Evolutionary conservation across 352 stramenopile genomes (phyloP).

Genomic region (Phytopythium sindhum): DNA sequence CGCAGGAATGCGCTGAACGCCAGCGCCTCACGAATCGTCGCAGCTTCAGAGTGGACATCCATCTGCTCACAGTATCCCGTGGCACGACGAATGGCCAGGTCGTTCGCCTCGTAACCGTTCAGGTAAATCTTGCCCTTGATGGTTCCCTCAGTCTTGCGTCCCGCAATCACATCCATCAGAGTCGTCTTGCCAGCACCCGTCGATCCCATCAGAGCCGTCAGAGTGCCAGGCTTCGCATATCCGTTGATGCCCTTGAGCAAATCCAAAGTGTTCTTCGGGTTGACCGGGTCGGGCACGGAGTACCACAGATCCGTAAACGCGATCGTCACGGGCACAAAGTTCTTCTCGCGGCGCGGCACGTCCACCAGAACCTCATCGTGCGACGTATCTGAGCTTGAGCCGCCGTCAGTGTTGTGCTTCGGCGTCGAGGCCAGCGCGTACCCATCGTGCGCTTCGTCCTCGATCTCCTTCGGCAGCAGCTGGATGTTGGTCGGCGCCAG

Average conservation of each 20-base stretch:
- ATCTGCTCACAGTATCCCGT: conserved; percentile 62
- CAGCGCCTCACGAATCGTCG: conserved; percentile 82
- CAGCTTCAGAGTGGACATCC: conserved; percentile 73
- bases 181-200: conserved; percentile 13
- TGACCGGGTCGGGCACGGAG: conserved; percentile 11
- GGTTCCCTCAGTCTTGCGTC: conserved; percentile 7
- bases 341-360: conserved; percentile 11
- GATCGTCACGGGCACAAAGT: conserved; percentile 22
- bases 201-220: conserved; percentile 82
- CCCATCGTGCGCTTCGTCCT: conserved; percentile 6
- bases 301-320: conserved; percentile 23
- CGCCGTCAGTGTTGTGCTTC: conserved; percentile 8
- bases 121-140: conserved; percentile 16
- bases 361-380: conserved; percentile 14
- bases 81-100: conserved; percentile 18
- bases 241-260: conserved; percentile 32
- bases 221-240: conserved; percentile 25
- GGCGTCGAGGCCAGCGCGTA: conserved; percentile 19
- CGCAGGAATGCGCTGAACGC: conserved; percentile 77
- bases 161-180: conserved; percentile 11
- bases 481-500: conserved; percentile 18
- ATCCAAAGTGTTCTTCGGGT: conserved; percentile 11
- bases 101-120: conserved; percentile 20
- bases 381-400: conserved; percentile 4
- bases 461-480: conserved; percentile 10